These are phyloP conservation scores for Volvox carteri DNA, from an alignment of 163 green algal genomes.

Conservation along the genomic window DNA sequence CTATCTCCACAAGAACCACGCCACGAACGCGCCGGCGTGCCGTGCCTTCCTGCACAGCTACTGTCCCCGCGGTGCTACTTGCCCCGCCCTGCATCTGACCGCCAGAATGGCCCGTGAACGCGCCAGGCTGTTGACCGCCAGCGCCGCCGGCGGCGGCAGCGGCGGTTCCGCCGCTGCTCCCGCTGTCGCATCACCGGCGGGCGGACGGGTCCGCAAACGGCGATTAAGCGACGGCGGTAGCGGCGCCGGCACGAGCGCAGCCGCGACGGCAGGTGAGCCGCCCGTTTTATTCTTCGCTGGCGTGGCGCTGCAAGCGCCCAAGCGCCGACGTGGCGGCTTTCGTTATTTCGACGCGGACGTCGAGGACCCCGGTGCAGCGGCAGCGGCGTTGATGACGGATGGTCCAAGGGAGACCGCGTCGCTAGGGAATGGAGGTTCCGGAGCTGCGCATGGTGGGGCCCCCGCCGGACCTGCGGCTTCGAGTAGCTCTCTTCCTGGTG, in stretches of 20 bases:
- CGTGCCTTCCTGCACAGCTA: conserved; percentile 76
- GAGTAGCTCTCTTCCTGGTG: not conserved
- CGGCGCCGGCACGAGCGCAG: not conserved
- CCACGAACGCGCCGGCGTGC: conserved; percentile 68
- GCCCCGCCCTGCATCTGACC: conserved; percentile 78
- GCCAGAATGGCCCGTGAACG: conserved; percentile 62
- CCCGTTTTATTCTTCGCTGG: not conserved
- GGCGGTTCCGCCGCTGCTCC: not conserved
- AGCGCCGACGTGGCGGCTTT: conserved; percentile 39
- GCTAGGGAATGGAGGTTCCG: not conserved
- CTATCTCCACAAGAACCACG: conserved; percentile 79
- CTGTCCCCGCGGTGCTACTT: conserved; percentile 72
- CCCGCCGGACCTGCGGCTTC: not conserved
- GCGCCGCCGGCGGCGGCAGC: too few species aligned
- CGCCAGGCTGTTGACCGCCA: not conserved
- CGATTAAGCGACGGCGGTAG: not conserved
- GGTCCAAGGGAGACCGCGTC: not conserved
- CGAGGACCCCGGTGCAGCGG: not conserved
- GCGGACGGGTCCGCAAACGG: not conserved
- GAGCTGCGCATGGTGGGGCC: not conserved
- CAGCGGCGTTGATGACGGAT: not conserved
- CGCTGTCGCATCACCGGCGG: too few species aligned
- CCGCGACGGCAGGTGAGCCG: not conserved
- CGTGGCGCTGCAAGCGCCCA: not conserved
- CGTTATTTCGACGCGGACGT: conserved; percentile 33